These are phyloP conservation scores for Colletotrichum eremochloae DNA, from an alignment of 2,329 filamentous ascomycete genomes.

Conservation along the genomic window DNA sequence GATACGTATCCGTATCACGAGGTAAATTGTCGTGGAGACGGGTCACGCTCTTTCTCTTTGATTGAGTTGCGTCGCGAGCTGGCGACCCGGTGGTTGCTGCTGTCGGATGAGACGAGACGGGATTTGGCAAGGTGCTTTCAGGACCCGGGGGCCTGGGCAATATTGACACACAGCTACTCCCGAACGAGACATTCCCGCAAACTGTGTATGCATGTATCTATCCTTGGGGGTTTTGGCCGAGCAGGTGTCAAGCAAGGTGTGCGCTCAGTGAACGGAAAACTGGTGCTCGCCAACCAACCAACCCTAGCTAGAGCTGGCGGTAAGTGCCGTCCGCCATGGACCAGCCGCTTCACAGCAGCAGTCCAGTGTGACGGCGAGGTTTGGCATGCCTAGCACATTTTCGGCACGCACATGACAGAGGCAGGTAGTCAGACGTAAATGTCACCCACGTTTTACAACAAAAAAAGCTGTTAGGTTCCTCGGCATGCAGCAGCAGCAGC, in stretches of 20 bases:
- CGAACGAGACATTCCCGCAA: slow-evolving; percentile 2
- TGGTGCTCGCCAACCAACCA: neutral
- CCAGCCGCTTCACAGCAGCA: neutral
- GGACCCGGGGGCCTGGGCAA: slow-evolving; percentile 4
- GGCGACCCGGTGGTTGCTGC: neutral
- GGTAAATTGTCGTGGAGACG: slow-evolving; percentile 30
- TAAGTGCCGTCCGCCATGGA: neutral
- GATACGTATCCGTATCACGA: slow-evolving; percentile 36
- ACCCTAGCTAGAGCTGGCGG: neutral
- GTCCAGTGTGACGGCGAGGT: neutral
- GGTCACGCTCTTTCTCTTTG: neutral
- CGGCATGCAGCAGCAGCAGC: neutral
- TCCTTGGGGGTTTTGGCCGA: neutral
- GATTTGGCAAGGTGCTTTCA: neutral
- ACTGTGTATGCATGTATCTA: neutral
- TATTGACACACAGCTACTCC: slow-evolving; percentile 12
- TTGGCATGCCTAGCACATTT: neutral
- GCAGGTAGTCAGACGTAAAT: neutral
- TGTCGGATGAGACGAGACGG: slow-evolving; percentile 1
- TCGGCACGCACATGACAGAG: neutral
- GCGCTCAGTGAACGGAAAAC: neutral
- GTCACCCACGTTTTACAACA: neutral
- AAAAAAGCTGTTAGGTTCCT: neutral
- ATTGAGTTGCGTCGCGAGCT: neutral
- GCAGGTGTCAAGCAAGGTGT: neutral